A percentile compares a stretch with the other conserved stretches of the same genome.
Evolutionary conservation across 1,139 yeast species (phyloP).

Genomic region (Meyerozyma athensensis): DNA sequence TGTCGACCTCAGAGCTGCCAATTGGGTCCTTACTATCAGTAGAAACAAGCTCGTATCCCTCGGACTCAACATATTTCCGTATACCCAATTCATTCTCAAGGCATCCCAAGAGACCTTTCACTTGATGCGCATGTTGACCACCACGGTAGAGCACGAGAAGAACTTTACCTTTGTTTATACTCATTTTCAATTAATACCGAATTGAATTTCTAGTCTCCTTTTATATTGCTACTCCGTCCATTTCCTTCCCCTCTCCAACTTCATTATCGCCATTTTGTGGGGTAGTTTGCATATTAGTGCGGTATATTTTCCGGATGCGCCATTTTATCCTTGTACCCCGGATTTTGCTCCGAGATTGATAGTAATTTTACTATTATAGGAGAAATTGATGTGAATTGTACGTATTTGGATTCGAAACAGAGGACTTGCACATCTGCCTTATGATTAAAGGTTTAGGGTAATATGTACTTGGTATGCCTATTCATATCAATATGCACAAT

Average conservation of each 20-base stretch:
- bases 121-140: slow-evolving; percentile 3
- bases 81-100: slow-evolving; percentile 75
- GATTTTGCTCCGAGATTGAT: too few species aligned
- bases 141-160: slow-evolving; percentile 55
- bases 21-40: slow-evolving; percentile 47
- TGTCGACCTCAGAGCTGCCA: slow-evolving; percentile 51
- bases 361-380: too few species aligned
- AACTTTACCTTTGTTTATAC: slow-evolving; percentile 34
- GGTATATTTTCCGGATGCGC: background rate
- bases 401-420: too few species aligned
- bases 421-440: too few species aligned
- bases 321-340: too few species aligned
- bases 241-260: background rate
- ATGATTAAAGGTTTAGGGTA: too few species aligned
- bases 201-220: background rate
- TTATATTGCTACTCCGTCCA: background rate
- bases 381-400: too few species aligned
- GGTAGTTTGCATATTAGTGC: background rate
- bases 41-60: slow-evolving; percentile 65
- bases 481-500: too few species aligned
- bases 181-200: background rate
- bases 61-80: slow-evolving; percentile 56
- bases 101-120: slow-evolving; percentile 56
- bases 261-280: background rate
- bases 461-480: too few species aligned